A percentile compares a stretch with the other conserved stretches of the same genome.
Conservation (phyloP, 345 rosid species). For the Bruguiera parviflora region DNA sequence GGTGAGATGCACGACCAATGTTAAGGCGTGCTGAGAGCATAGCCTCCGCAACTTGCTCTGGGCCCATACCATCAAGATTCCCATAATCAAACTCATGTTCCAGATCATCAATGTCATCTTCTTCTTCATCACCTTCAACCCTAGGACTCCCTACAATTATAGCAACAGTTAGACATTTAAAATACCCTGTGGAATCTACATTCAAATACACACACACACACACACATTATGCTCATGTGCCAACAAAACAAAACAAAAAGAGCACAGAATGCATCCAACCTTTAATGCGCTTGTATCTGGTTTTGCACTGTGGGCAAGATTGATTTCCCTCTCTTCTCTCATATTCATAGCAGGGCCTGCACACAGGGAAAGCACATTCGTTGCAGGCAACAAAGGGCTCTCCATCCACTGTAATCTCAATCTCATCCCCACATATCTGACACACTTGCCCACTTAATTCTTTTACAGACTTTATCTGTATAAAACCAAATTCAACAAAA, state of each 20-base stretch:
- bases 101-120: slow-evolving; percentile 74
- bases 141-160: slow-evolving; percentile 53
- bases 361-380: slow-evolving; percentile 64
- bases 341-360: slow-evolving; percentile 54
- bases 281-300: slow-evolving; percentile 54
- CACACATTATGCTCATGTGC: too few species aligned
- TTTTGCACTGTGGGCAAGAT: slow-evolving; percentile 58
- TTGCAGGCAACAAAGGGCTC: slow-evolving; percentile 52
- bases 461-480: slow-evolving; percentile 29
- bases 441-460: slow-evolving; percentile 36
- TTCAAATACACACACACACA: neutral
- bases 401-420: slow-evolving; percentile 39
- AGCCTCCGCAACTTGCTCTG: slow-evolving; percentile 59
- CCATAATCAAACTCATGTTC: slow-evolving; percentile 75
- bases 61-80: slow-evolving; percentile 47
- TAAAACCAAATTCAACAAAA: slow-evolving; percentile 6
- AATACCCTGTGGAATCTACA: neutral
- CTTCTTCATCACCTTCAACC: slow-evolving; percentile 83
- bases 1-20: slow-evolving; percentile 42
- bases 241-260: neutral
- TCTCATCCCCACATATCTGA: slow-evolving; percentile 49
- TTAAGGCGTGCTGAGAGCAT: slow-evolving; percentile 52
- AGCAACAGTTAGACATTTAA: slow-evolving; percentile 9
- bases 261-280: slow-evolving; percentile 18
- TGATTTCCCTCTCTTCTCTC: slow-evolving; percentile 58